Evolutionary conservation across 1,284 basidiomycete genomes (phyloP).

Genomic region (Tilletiaria anomala): DNA sequence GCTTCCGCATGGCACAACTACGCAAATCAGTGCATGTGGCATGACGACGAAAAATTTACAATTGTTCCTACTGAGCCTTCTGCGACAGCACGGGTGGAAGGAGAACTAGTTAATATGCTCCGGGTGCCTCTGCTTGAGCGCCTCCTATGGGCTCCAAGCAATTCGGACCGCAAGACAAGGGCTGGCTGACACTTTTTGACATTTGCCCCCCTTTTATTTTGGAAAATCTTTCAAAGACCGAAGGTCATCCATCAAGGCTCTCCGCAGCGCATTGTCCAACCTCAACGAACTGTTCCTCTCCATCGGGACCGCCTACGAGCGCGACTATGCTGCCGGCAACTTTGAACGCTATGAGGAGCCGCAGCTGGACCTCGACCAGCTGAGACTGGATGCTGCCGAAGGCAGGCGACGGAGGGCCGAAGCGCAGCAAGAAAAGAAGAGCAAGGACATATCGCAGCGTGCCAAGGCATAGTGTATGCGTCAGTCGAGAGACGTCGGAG

Average conservation of each 20-base stretch:
- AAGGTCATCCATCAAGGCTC: constrained; percentile 14
- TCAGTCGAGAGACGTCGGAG: too few species aligned
- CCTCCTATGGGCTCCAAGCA: too few species aligned
- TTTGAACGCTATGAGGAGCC: constrained; percentile 19
- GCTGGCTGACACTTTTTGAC: too few species aligned
- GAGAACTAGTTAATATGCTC: too few species aligned
- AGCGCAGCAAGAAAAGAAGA: too few species aligned
- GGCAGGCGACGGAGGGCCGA: too few species aligned
- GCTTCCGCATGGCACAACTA: too few species aligned
- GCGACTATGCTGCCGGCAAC: constrained; percentile 18
- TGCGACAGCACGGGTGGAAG: background rate
- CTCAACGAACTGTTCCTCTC: constrained; percentile 27
- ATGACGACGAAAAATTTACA: constrained; percentile 13
- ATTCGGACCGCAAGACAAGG: too few species aligned
- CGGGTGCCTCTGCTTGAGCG: too few species aligned
- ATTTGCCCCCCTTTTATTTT: background rate
- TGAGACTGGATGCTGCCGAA: background rate
- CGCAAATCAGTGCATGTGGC: background rate
- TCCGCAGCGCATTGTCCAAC: constrained; percentile 27
- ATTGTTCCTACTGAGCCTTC: constrained; percentile 40
- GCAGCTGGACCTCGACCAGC: constrained; percentile 14
- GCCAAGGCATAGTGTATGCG: too few species aligned
- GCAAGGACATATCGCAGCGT: too few species aligned
- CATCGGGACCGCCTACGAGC: constrained; percentile 24
- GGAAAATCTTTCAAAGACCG: background rate